Conservation (phyloP, 2,329 filamentous ascomycete species). For the Aspergillus tanneri region DNA sequence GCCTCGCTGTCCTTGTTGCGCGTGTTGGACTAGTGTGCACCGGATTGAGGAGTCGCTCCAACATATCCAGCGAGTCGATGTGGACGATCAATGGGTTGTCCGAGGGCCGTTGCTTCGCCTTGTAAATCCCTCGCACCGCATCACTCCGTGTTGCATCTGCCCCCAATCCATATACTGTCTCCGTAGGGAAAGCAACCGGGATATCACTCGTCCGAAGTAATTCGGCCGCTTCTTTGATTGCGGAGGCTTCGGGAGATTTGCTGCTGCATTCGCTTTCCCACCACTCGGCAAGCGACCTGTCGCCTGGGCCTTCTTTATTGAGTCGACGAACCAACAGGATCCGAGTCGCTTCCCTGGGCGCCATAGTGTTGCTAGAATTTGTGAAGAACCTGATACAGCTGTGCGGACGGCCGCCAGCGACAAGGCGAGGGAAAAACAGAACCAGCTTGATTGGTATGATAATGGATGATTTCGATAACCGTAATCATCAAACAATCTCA, state of each 20-base stretch:
- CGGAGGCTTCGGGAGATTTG: conserved; percentile 47
- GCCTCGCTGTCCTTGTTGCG: conserved; percentile 31
- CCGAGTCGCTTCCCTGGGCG: conserved; percentile 28
- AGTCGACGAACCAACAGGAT: conserved; percentile 41
- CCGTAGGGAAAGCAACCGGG: conserved; percentile 93
- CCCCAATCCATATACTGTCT: conserved; percentile 96
- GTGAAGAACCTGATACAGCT: conserved; percentile 26
- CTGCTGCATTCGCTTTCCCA: conserved; percentile 39
- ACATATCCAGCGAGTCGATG: conserved; percentile 75
- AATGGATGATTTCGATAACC: background rate
- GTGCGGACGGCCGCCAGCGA: conserved; percentile 33
- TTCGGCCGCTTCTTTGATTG: conserved; percentile 64
- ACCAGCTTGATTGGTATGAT: conserved; percentile 29
- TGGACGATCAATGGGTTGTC: conserved; percentile 97
- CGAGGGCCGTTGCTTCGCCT: conserved; percentile 82
- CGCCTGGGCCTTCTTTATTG: conserved; percentile 34
- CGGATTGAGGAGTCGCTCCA: conserved; percentile 61
- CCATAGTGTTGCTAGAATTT: conserved; percentile 25
- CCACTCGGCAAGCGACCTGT: conserved; percentile 38
- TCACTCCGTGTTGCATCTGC: conserved; percentile 85
- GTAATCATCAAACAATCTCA: too few species aligned
- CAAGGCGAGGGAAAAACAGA: conserved; percentile 21
- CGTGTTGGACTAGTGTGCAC: conserved; percentile 24
- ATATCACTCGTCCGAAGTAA: conserved; percentile 64
- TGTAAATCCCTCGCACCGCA: conserved; percentile 88